phyloP scores from a whole-genome alignment of 2,329 filamentous ascomycete genomes.

The Stromatinia cepivora region DNA sequence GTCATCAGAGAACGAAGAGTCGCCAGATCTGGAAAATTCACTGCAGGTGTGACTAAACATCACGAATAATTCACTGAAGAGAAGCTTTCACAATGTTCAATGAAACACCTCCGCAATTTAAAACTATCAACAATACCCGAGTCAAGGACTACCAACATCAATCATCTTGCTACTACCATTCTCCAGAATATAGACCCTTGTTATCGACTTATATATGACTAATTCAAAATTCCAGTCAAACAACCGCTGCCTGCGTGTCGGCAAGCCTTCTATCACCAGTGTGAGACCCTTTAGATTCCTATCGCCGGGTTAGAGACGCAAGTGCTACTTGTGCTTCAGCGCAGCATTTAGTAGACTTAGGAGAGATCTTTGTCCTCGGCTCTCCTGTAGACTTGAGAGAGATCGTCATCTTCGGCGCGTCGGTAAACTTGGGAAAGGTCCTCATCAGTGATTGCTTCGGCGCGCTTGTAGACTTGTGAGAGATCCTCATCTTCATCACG shows the following conservation, averaged over 20 bases:
- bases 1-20: not conserved
- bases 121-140: not conserved
- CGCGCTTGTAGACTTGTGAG: too few relatives aligned
- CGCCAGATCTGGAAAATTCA: not conserved
- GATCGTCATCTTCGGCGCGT: too few relatives aligned
- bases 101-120: not conserved
- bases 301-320: not conserved
- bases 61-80: not conserved
- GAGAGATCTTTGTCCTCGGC: not conserved
- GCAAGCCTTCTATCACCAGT: too few relatives aligned
- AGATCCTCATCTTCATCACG: too few relatives aligned
- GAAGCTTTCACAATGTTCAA: not conserved
- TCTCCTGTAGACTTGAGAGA: too few relatives aligned
- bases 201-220: not conserved
- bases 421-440: too few relatives aligned
- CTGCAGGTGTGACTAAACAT: not conserved
- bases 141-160: not conserved
- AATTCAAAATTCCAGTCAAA: not conserved
- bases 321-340: not conserved
- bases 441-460: too few relatives aligned
- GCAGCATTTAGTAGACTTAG: not conserved
- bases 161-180: too few relatives aligned
- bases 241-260: too few relatives aligned
- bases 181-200: not conserved
- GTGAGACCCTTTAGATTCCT: accelerated